phyloP scores from a whole-genome alignment of 306 rosid genomes.

The Abrus pulchellus region DNA sequence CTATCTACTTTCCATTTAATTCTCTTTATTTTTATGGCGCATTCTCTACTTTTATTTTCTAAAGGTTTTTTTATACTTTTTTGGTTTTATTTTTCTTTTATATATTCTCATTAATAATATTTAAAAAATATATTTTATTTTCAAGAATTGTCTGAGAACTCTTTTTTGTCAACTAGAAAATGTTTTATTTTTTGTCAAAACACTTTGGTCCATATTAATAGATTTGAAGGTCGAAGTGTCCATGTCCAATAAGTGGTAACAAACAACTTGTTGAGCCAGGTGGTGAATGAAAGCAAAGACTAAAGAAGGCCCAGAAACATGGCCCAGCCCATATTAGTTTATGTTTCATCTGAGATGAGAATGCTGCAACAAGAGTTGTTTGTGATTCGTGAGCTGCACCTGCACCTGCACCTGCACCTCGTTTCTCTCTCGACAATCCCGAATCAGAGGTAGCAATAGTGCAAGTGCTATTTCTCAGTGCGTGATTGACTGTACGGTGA shows the following conservation, averaged over 20 bases:
- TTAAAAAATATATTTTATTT: background rate
- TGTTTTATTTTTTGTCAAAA: background rate
- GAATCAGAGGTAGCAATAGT: background rate
- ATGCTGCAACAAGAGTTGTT: too few relatives aligned
- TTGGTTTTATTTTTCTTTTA: too few relatives aligned
- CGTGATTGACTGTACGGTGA: background rate
- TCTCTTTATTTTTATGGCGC: background rate
- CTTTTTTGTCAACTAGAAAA: background rate
- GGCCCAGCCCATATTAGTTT: conserved; percentile 17
- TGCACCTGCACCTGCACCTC: background rate
- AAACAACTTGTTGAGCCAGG: too few relatives aligned
- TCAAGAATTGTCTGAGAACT: background rate
- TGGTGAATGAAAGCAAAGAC: too few relatives aligned
- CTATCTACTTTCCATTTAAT: background rate
- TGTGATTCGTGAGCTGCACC: conserved; percentile 5
- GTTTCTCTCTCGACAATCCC: background rate
- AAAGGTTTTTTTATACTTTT: background rate
- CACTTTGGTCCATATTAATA: background rate
- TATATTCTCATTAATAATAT: too few relatives aligned
- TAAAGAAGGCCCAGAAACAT: background rate
- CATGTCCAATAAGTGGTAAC: too few relatives aligned
- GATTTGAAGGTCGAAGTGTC: too few relatives aligned
- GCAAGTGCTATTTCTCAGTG: background rate
- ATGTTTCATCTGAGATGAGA: background rate
- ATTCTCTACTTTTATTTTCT: background rate